Percentiles rank a stretch among this genome's conserved stretches.
Conservation (phyloP, 176 grass and related monocot genomes). For the bread wheat (Triticum aestivum) region IWGSC_CS_RefSeq_v2.1 NC_057794.1:518255441-518255940, state of each 20-base stretch:
- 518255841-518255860: constrained; percentile 58
- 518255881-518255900: constrained; percentile 55
- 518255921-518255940: constrained; percentile 47
- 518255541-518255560: constrained; percentile 37
- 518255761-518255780: constrained; percentile 51
- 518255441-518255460: constrained; percentile 61
- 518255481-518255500: constrained; percentile 41
- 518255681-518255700: constrained; percentile 58
- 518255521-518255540: constrained; percentile 38
- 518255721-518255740: constrained; percentile 44
- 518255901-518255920: constrained; percentile 39
- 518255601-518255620: constrained; percentile 70
- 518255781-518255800: constrained; percentile 36
- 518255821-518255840: constrained; percentile 36
- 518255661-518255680: background rate
- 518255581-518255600: constrained; percentile 49
- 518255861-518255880: constrained; percentile 50
- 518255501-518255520: constrained; percentile 42
- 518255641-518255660: constrained; percentile 21
- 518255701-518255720: constrained; percentile 49
- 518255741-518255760: constrained; percentile 36
- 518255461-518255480: constrained; percentile 50
- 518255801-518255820: constrained; percentile 58
- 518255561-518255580: constrained; percentile 30
- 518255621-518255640: constrained; percentile 36